Percentiles rank a stretch among this genome's conserved stretches.
phyloP scores from a whole-genome alignment of 2,329 filamentous ascomycete genomes.

The Cladosporium sp. region DNA sequence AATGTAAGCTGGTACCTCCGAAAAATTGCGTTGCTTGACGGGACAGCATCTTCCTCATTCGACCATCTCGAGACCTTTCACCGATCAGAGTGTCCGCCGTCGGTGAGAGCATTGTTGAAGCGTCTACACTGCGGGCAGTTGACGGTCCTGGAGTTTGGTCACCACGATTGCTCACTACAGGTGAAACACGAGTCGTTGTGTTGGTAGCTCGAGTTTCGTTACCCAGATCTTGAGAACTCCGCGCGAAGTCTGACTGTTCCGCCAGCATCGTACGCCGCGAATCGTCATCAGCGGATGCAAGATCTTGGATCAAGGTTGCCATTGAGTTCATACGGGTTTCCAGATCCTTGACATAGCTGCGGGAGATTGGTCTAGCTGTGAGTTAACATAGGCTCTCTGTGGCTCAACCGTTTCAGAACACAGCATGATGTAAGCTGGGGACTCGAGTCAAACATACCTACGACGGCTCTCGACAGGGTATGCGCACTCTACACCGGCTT shows the following conservation, averaged over 20 bases:
- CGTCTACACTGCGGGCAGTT: background rate
- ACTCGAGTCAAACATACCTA: background rate
- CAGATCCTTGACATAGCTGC: background rate
- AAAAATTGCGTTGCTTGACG: background rate
- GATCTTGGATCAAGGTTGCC: background rate
- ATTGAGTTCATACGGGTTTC: background rate
- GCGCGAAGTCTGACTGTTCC: background rate
- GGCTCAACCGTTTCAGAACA: background rate
- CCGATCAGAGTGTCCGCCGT: background rate
- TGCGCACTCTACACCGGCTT: background rate
- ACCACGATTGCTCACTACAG: background rate
- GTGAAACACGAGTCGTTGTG: background rate
- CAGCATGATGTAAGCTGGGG: too few species aligned
- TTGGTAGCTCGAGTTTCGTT: background rate
- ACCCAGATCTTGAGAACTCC: background rate
- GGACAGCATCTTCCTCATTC: conserved; percentile 1
- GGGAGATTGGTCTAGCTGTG: background rate
- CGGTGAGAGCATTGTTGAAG: background rate
- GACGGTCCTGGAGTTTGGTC: background rate
- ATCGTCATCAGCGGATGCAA: background rate
- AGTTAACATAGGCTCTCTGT: background rate
- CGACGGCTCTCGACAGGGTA: background rate
- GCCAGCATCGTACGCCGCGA: background rate
- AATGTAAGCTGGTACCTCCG: conserved; percentile 1
- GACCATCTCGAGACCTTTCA: background rate